Base-by-base conservation (phyloP, 345 rosid genomes). In the Rhodamnia rubescens region DNA sequence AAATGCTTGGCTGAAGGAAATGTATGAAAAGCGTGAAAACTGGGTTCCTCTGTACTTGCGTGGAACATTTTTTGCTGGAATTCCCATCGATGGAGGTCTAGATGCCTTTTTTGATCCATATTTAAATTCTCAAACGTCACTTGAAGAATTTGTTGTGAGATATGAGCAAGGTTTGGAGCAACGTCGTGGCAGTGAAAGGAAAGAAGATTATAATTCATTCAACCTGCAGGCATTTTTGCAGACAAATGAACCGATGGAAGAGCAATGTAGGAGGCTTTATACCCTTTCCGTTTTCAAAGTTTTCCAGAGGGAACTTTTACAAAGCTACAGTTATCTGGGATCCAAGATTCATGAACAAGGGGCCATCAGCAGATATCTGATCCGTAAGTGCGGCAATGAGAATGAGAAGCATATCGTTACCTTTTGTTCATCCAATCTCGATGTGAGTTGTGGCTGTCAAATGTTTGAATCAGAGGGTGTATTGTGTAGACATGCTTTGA, bases 391-490 rank as follows among this genome's bases (percentile, higher is more conserved):
- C 15, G 98, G 98, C 86, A 90, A 91, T 83, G 98, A 95, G 89
- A 87, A 51, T 61, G 98, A 96, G 84, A 94, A 92, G 81, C 92
- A 92, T 32, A 90, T 85, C 3, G 98, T 96, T 85, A 94, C 98
- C 61, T 91, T 95, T 81, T 88, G 93, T 84, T 90, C 94, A 18
- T 89, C 94, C 81, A 91, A 92, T 89, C 90, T 92, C 42, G 91
- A 89, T 87, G 94, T 92, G 57, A 91, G 92, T 85, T 96, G 99
- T 81, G 91, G 98, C 88, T 96, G 99, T 86, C 97, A 91, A 85
- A 94, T 95, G 99, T 96, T 96, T 87, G 99, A 96, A 90, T 94
- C 92, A 83, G 95, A 93, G 89, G 99, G 99, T 26, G 86, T 95
- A 53, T 90, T 96, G 29, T 95, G 99, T 88, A 90, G 98, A 69